Base-by-base conservation (phyloP, 371 early-diverging fungal species). In the Mortierella sp. region DNA sequence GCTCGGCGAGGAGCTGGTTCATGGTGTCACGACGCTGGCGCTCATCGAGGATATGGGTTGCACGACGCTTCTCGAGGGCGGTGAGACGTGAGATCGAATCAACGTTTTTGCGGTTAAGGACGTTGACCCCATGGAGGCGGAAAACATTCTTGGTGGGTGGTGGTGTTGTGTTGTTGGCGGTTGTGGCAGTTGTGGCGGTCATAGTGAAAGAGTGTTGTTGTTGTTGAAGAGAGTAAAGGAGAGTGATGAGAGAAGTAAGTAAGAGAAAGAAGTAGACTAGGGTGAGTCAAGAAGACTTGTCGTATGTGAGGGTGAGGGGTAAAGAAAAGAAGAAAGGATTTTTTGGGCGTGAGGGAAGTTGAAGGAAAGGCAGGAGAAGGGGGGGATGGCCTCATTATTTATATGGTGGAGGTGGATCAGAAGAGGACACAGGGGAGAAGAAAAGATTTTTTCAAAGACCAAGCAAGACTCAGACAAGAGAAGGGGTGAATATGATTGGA, bases 1-100 rank as follows among this genome's bases (percentile, higher is more conserved):
- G 80, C 72, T 85, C 86, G 48, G 82, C 82, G 19, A 85, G 44
- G 78, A 85, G 86, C 68, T 85, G 86, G 73, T 85, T 85, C 86
- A 85, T 85, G 24, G 86, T 85, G 57, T 85, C 86, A 75, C 86
- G 86, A 38, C 86, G 54, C 71, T 85, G 86, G 26, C 86, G 86
- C 48, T 85, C 86, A 58, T 85, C 86, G 48, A 85, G 82, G 68
- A 85, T 85, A 45, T 85, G 86, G 58, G 82, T 85, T 8, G 86
- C 80, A 52, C 86, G 79, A 70, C 86, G 86, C 73, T 77, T 81
- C 73, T 85, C 86, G 31, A 85, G 82, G 42, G 86, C 86, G 24
- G 86, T 82, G 52, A 85, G 80, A 26, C 86, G 86, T 26, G 86
- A 79, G 63, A 85, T 82, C 5, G 86, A 85, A 34, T 85, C 86